Conservation (phyloP, 1,284 basidiomycete species). For the Leccinum proliferum region DNA sequence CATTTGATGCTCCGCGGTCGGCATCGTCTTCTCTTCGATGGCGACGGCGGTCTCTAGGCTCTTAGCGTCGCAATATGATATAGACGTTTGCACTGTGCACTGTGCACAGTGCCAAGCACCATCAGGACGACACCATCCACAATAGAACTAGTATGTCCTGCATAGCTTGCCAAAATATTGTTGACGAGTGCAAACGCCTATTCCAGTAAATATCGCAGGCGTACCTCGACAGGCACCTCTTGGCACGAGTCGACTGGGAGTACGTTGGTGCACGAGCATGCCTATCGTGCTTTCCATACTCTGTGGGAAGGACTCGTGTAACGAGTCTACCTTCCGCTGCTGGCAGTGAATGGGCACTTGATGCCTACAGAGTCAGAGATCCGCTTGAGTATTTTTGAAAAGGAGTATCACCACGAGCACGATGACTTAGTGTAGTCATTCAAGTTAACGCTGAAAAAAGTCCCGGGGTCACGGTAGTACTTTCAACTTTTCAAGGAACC, state of each 20-base stretch:
- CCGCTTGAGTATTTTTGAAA: conserved; percentile 35
- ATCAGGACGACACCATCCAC: not conserved
- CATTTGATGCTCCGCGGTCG: conserved; percentile 48
- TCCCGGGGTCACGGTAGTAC: no score
- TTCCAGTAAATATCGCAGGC: conserved; percentile 54
- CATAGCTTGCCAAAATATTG: conserved; percentile 59
- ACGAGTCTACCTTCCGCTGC: conserved; percentile 44
- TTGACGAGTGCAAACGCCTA: conserved; percentile 62
- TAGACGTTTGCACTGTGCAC: conserved; percentile 44
- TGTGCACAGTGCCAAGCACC: conserved; percentile 1
- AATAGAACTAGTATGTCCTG: not conserved
- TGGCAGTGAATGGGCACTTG: conserved; percentile 32
- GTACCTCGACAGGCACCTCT: conserved; percentile 44
- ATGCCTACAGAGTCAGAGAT: conserved; percentile 34
- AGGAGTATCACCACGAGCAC: conserved; percentile 53
- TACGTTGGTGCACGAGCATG: conserved; percentile 35
- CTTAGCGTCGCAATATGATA: conserved; percentile 52
- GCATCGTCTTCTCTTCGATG: conserved; percentile 41
- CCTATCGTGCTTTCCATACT: not conserved
- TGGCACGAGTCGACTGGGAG: conserved; percentile 31
- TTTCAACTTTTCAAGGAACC: no score
- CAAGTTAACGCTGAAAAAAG: no score
- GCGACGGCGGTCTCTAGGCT: conserved; percentile 38
- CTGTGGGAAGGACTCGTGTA: not conserved
- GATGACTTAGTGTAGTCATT: conserved; percentile 20